Evolutionary conservation across 495 filamentous ascomycete species (phyloP).

Genomic region (Sphaerosporella brunnea): DNA sequence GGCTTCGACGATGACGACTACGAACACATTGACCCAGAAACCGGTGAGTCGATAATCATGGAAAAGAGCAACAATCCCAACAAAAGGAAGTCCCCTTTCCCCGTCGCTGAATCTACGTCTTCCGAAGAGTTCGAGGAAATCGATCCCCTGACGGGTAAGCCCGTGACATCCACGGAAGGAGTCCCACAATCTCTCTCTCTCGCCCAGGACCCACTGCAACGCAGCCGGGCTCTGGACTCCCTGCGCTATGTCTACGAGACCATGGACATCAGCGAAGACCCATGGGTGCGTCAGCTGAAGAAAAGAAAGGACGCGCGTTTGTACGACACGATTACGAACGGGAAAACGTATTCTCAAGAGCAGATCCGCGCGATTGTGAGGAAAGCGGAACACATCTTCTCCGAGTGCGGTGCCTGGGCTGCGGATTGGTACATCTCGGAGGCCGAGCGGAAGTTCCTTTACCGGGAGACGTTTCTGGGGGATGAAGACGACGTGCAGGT

Average conservation of each 20-base stretch:
- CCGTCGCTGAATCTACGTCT: not conserved
- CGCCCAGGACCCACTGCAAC: too few species aligned
- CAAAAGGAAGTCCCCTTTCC: not conserved
- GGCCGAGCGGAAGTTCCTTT: slow-evolving; percentile 29
- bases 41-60: too few species aligned
- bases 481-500: slow-evolving; percentile 17
- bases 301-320: slow-evolving; percentile 25
- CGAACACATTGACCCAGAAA: too few species aligned
- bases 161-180: not conserved
- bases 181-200: not conserved
- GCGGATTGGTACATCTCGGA: slow-evolving; percentile 50
- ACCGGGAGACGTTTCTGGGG: slow-evolving; percentile 30
- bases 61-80: too few species aligned
- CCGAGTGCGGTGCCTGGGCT: slow-evolving; percentile 57
- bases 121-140: slow-evolving; percentile 18
- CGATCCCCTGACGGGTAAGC: slow-evolving; percentile 15
- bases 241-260: slow-evolving; percentile 25
- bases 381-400: slow-evolving; percentile 35
- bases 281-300: slow-evolving; percentile 43
- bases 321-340: slow-evolving; percentile 24
- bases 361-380: slow-evolving; percentile 43
- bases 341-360: slow-evolving; percentile 44
- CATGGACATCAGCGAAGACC: slow-evolving; percentile 51
- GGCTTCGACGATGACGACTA: not conserved
- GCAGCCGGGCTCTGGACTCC: slow-evolving; percentile 10